Base-by-base conservation (phyloP, 495 filamentous ascomycete species). In the Cercophora samala region DNA sequence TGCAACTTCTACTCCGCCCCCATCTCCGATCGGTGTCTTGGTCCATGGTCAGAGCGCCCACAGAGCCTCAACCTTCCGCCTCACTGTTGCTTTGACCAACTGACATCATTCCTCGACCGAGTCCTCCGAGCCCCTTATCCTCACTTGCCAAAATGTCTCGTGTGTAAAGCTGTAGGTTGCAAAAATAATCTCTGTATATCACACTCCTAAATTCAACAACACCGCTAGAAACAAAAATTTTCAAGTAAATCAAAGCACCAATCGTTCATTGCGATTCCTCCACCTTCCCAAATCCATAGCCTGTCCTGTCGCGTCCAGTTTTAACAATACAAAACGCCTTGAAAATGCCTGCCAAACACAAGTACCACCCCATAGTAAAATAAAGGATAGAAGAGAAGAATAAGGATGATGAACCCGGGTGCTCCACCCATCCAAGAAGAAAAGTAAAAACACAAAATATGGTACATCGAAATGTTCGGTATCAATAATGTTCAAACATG, bases 401-500 rank as follows among this genome's bases (percentile, higher is more conserved):
- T 22, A 59, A 9, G 32, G 24, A 56, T 24, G 17, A 5, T 29
- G 8, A 29, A 29, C 4, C 26, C 23, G 8, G 23, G 32, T 26
- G n/a, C n/a, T 24, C 18, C 25, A 22, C 46, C 9, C 19, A 18
- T 22, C n/a, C 21, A 19, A 55, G 11, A 63, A 18, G 5, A 52
- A 15, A 63, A 51, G 42, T 24, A 13, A 24, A 63, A 63, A 52
- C 62, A 37, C 19, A 54, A 53, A 42, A 46, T 62, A 37, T 62
- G 26, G 26, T 62, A 62, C 60, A 62, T 6, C 19, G 58, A 62
- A 58, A 18, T 22, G 32, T 25, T 4, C n/a, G n/a, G 17, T 9
- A 61, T 25, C 24, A 61, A 18, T n/a, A n/a, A 46, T 32, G 26
- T 18, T 25, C 23, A 18, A 60, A 63, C 60, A 62, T 24, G 18